These are phyloP conservation scores for Talaromyces borbonicus DNA, from an alignment of 495 filamentous ascomycete species.

Conservation along the genomic window DNA sequence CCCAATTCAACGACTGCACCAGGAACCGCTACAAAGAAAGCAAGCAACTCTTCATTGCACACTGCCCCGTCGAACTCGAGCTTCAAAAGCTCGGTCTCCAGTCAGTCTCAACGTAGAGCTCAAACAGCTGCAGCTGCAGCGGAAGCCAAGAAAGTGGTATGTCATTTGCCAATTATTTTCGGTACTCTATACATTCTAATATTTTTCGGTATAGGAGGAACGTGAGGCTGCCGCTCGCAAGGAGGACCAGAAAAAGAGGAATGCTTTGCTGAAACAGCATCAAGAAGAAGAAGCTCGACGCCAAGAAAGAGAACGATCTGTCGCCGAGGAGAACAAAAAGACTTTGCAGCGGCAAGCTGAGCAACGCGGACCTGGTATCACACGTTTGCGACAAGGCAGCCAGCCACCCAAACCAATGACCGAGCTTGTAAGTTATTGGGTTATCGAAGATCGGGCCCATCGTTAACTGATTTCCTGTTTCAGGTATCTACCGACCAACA, in stretches of 20 bases:
- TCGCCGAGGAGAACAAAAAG: conserved; percentile 51
- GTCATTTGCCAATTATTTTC: neutral
- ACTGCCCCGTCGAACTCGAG: conserved; percentile 53
- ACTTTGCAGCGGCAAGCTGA: conserved; percentile 61
- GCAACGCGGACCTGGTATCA: conserved; percentile 53
- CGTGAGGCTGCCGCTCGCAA: conserved; percentile 67
- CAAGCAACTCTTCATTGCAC: conserved; percentile 59
- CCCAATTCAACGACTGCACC: conserved; percentile 37
- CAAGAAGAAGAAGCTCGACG: conserved; percentile 40
- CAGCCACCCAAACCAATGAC: conserved; percentile 25
- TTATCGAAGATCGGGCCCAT: neutral
- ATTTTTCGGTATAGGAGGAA: conserved; percentile 44
- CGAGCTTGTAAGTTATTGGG: conserved; percentile 28
- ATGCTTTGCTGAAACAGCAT: conserved; percentile 40
- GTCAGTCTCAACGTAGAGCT: conserved; percentile 44
- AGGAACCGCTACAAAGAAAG: conserved; percentile 41
- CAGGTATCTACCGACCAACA: conserved; percentile 30
- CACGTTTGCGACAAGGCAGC: conserved; percentile 48
- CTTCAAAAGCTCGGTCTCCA: conserved; percentile 60
- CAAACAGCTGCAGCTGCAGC: conserved; percentile 55
- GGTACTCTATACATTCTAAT: no score
- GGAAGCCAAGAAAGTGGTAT: conserved; percentile 61
- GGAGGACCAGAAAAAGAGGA: conserved; percentile 56
- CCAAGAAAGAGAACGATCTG: conserved; percentile 34
- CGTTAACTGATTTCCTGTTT: conserved; percentile 5